Percentiles rank a stretch among this genome's conserved stretches.
phyloP scores from a whole-genome alignment of 805 yeast genomes.

The Saccharomycopsis sp. region DNA sequence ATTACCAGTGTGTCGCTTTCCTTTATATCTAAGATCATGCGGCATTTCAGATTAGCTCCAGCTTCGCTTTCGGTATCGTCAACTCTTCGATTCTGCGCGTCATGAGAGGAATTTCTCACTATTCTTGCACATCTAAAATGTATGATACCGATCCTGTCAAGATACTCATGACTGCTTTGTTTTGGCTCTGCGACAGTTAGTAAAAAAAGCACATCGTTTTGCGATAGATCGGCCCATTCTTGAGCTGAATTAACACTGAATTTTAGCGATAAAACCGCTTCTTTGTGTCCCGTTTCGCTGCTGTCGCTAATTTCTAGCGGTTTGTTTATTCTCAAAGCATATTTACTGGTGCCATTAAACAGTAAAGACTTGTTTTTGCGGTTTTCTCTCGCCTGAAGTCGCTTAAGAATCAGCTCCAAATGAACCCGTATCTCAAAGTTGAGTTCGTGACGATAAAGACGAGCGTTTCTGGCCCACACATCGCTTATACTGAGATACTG shows the following conservation, averaged over 20 bases:
- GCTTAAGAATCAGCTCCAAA: conserved; percentile 21
- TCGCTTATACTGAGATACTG: conserved; percentile 29
- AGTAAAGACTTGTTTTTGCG: conserved; percentile 1
- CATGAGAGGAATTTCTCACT: conserved; percentile 18
- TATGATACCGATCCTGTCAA: conserved; percentile 23
- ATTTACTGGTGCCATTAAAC: conserved; percentile 23
- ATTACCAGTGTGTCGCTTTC: not conserved
- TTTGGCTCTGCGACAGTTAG: conserved; percentile 21
- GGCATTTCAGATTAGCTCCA: not conserved
- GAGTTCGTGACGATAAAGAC: conserved; percentile 22
- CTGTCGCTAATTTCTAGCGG: not conserved
- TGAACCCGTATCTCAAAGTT: conserved; percentile 23
- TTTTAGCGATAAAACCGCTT: conserved; percentile 20
- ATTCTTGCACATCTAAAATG: conserved; percentile 23
- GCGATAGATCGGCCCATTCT: conserved; percentile 27
- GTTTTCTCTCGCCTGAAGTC: conserved; percentile 20
- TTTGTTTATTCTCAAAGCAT: conserved; percentile 20
- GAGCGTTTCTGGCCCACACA: conserved; percentile 24
- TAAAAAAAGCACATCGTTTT: conserved; percentile 26
- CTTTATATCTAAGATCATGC: not conserved
- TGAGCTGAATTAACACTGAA: conserved; percentile 14
- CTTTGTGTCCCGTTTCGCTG: not conserved
- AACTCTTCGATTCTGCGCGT: no score
- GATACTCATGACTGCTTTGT: conserved; percentile 8
- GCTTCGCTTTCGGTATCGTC: no score